Evolutionary conservation across 75 land plant genomes (phyloP).

Genomic region (Selaginella tamariscina): DNA sequence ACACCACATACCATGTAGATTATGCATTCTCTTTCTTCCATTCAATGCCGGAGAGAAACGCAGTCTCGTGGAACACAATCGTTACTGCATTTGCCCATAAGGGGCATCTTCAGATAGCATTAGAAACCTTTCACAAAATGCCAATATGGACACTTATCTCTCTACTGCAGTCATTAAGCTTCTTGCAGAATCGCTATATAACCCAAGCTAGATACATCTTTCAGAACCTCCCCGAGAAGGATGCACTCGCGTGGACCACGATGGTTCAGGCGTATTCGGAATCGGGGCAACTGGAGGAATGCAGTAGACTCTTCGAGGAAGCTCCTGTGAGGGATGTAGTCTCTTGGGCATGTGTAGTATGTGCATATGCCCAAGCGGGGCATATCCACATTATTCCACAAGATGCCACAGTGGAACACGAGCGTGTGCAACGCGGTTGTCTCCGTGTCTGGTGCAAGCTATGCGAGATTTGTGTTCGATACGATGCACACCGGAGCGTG

Average conservation of each 20-base stretch:
- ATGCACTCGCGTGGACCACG: not conserved
- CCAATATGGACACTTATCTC: not conserved
- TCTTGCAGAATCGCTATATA: not conserved
- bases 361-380: not conserved
- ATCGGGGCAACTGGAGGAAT: not conserved
- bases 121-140: not conserved
- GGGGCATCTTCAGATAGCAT: not conserved
- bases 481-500: too few species aligned
- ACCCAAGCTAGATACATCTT: too few species aligned
- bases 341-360: not conserved
- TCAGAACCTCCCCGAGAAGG: too few species aligned
- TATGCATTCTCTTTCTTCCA: too few species aligned
- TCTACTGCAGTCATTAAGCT: not conserved
- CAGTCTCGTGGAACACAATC: not conserved
- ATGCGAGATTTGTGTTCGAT: too few species aligned
- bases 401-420: not conserved
- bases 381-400: not conserved
- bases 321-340: not conserved
- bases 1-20: too few species aligned
- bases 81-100: not conserved
- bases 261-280: not conserved
- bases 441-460: too few species aligned
- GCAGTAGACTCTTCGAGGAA: not conserved
- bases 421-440: too few species aligned
- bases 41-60: not conserved